These are phyloP conservation scores for Rhizopus sp. DNA, from an alignment of 371 early-diverging fungal species.

Conservation along the genomic window DNA sequence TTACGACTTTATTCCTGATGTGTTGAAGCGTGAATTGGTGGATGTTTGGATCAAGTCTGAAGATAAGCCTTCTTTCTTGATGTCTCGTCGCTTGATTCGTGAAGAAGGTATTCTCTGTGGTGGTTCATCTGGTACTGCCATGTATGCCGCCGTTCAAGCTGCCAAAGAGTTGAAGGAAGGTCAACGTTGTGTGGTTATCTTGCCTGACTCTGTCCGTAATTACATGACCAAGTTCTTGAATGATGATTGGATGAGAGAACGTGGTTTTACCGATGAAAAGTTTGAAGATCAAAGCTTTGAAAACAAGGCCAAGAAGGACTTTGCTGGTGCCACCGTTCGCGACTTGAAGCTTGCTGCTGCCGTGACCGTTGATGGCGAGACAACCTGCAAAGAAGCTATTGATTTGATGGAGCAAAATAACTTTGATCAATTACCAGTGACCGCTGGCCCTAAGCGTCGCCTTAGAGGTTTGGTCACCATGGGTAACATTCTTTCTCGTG, in stretches of 20 bases:
- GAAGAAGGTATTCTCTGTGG: conserved; percentile 72
- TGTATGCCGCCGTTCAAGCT: conserved; percentile 66
- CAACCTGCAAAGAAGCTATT: conserved; percentile 80
- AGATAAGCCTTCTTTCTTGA: conserved; percentile 75
- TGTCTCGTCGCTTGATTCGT: conserved; percentile 69
- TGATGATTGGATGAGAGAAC: conserved; percentile 77
- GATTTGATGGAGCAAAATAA: conserved; percentile 84
- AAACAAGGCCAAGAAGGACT: conserved; percentile 75
- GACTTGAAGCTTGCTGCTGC: conserved; percentile 82
- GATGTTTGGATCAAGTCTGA: conserved; percentile 75
- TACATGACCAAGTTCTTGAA: conserved; percentile 70
- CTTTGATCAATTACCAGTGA: conserved; percentile 96
- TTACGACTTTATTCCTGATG: conserved; percentile 63
- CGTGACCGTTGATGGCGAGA: conserved; percentile 70
- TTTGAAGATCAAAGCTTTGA: conserved; percentile 48
- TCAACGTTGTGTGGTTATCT: conserved; percentile 51
- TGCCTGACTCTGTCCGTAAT: conserved; percentile 74
- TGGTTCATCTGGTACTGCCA: conserved; percentile 73
- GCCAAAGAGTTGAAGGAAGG: conserved; percentile 31
- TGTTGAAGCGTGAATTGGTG: conserved; percentile 55
- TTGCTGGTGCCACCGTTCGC: conserved; percentile 78
- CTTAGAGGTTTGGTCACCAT: conserved; percentile 87
- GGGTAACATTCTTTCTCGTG: conserved; percentile 79
- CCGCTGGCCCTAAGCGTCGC: conserved; percentile 57
- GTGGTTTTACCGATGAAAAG: conserved; percentile 70